Base-by-base conservation (phyloP, 2,329 filamentous ascomycete genomes). In the Claviceps digitariae region DNA sequence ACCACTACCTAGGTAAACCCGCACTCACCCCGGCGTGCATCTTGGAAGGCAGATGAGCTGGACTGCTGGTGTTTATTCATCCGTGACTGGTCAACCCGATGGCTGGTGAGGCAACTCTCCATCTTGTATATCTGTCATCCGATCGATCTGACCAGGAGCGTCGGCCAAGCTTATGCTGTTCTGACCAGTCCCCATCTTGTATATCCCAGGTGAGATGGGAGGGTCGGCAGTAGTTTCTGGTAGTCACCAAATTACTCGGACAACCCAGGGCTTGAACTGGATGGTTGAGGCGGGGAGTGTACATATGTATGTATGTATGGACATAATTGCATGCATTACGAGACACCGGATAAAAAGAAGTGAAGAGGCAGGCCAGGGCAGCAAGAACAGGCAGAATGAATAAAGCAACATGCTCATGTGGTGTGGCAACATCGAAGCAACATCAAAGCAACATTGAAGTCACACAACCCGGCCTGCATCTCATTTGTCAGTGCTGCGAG, bases 121-220 rank as follows among this genome's bases (percentile, higher is more conserved):
- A 48, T 46, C n/a, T 25, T 15, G 41, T 21, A n/a, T 41, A 50
- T 20, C 47, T 45, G 38, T 49, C 46, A 44, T 53, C 38, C 52
- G 52, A 53, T 53, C 52, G 52, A 53, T 53, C 52, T 23, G 47
- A 36, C 48, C 48, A 50, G 48, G 48, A 40, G 31, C 48, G 34
- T 40, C 34, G 34, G 21, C 20, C 21, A 20, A 40, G 31, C 47
- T 25, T 21, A 45, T 47, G 13, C 44, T 47, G 45, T 20, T 31
- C 45, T 47, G 25, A 31, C 12, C 45, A 29, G 45, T 31, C 21
- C 25, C 45, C 7, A 47, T 31, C 21, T 8, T 48, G 27, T 48
- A n/a, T 12, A 34, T 48, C 27, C 45, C 27, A 20, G 17, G 45
- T 15, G 13, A 17, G 46, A 21, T n/a, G n/a, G 29, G 29, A 36